Evolutionary conservation across 192 early-diverging fungal species (phyloP).

Genomic region (Linderina pennispora): DNA sequence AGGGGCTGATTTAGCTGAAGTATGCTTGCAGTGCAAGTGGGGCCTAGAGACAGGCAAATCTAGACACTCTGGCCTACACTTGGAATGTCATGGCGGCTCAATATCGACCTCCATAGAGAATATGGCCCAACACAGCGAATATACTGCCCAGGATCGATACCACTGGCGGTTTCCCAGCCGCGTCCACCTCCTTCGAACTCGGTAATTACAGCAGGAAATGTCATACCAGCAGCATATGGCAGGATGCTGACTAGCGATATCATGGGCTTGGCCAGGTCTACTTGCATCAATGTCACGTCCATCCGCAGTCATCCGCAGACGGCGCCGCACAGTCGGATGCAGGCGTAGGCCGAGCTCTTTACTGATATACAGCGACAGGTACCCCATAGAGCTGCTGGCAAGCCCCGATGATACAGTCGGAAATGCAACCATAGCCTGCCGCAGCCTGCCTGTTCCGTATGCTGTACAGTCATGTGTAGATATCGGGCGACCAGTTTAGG

Average conservation of each 20-base stretch:
- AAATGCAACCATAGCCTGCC: conserved; percentile 7
- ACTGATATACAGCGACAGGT: conserved; percentile 38
- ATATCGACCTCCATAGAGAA: too few species aligned
- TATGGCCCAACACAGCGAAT: too few species aligned
- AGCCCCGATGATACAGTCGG: conserved; percentile 13
- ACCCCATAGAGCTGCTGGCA: conserved; percentile 15
- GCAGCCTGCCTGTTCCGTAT: background rate
- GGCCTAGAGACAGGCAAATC: too few species aligned
- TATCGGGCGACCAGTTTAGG: conserved; percentile 10
- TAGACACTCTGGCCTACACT: too few species aligned
- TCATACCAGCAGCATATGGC: conserved; percentile 30
- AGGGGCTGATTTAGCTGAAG: too few species aligned
- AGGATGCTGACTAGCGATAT: conserved; percentile 26
- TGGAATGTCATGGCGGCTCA: too few species aligned
- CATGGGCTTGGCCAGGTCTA: conserved; percentile 28
- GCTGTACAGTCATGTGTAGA: conserved; percentile 16
- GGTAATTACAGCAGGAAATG: conserved; percentile 22
- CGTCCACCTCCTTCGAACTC: conserved; percentile 28
- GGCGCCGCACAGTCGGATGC: conserved; percentile 26
- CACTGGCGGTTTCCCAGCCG: conserved; percentile 43
- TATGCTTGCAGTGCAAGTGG: too few species aligned
- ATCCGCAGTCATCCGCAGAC: conserved; percentile 7
- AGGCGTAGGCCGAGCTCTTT: conserved; percentile 26
- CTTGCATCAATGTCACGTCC: conserved; percentile 1
- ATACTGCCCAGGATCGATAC: too few species aligned